Evolutionary conservation across 208 protist genomes (phyloP).

Genomic region (Porcisia deanei): DNA sequence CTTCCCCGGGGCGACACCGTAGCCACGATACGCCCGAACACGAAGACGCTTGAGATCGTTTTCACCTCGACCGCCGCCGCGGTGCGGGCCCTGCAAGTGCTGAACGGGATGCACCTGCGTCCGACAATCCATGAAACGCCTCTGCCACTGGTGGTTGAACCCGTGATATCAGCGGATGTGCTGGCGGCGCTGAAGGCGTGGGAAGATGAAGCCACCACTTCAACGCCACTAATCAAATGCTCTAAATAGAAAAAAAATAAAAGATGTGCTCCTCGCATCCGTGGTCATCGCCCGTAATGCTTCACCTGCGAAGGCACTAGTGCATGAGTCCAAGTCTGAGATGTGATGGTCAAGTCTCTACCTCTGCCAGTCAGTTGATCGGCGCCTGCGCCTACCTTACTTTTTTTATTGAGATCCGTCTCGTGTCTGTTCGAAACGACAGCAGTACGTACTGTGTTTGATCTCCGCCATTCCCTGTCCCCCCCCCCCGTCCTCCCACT

Average conservation of each 20-base stretch:
- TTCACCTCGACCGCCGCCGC: slow-evolving; percentile 53
- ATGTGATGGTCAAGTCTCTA: not conserved
- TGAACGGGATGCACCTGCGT: slow-evolving; percentile 39
- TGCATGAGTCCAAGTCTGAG: not conserved
- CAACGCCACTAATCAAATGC: not conserved
- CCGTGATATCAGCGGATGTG: slow-evolving; percentile 69
- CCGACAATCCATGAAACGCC: slow-evolving; percentile 7
- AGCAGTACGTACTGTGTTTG: not conserved
- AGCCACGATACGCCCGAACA: slow-evolving; percentile 18
- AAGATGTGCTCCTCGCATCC: not conserved
- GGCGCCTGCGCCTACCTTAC: not conserved
- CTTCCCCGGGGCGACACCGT: slow-evolving; percentile 24
- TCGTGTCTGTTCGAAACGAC: not conserved
- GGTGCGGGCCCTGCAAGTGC: slow-evolving; percentile 46
- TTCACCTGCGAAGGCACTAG: not conserved
- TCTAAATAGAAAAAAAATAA: not conserved
- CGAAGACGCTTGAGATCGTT: slow-evolving; percentile 67
- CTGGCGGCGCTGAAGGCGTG: slow-evolving; percentile 37
- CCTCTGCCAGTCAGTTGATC: not conserved
- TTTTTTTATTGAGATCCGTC: not conserved
- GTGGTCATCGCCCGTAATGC: not conserved
- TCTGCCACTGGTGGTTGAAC: slow-evolving; percentile 53
- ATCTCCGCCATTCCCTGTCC: not conserved
- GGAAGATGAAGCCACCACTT: slow-evolving; percentile 12
- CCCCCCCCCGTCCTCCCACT: no score